These are phyloP conservation scores for Phytophthora nicotianae DNA, from an alignment of 352 stramenopile species.

Conservation along the genomic window DNA sequence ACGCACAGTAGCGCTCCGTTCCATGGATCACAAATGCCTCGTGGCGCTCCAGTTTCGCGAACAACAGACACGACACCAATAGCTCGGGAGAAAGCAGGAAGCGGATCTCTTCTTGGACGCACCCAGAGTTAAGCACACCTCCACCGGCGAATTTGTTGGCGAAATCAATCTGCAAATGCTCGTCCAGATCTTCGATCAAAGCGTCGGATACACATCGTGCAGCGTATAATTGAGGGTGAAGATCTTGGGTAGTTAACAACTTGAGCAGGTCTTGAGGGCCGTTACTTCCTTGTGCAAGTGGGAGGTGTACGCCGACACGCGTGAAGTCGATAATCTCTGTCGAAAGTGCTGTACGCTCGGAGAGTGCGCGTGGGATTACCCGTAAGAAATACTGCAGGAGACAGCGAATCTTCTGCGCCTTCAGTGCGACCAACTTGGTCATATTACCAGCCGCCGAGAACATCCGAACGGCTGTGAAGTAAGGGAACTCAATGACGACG, in stretches of 20 bases:
- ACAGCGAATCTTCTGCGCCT: slow-evolving; percentile 71
- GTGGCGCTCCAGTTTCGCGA: slow-evolving; percentile 63
- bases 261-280: slow-evolving; percentile 30
- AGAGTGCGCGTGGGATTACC: slow-evolving; percentile 41
- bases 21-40: slow-evolving; percentile 78
- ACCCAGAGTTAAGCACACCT: slow-evolving; percentile 71
- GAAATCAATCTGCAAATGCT: slow-evolving; percentile 82
- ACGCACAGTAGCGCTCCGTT: slow-evolving; percentile 60
- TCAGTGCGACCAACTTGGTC: slow-evolving; percentile 40
- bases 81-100: slow-evolving; percentile 80
- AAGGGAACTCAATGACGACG: slow-evolving; percentile 48
- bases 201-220: slow-evolving; percentile 40
- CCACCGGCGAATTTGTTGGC: slow-evolving; percentile 83
- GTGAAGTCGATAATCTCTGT: slow-evolving; percentile 64
- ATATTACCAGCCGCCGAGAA: slow-evolving; percentile 34
- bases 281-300: slow-evolving; percentile 7
- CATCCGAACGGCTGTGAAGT: slow-evolving; percentile 56
- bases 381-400: slow-evolving; percentile 76
- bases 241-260: slow-evolving; percentile 5
- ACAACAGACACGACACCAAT: slow-evolving; percentile 66
- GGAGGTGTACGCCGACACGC: slow-evolving; percentile 43
- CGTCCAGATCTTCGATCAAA: slow-evolving; percentile 68
- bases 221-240: slow-evolving; percentile 13
- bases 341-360: slow-evolving; percentile 15
- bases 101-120: slow-evolving; percentile 86